Percentiles rank a stretch among this genome's conserved stretches.
phyloP scores from a whole-genome alignment of 2,329 filamentous ascomycete genomes.

The Penicillium sp. region DNA sequence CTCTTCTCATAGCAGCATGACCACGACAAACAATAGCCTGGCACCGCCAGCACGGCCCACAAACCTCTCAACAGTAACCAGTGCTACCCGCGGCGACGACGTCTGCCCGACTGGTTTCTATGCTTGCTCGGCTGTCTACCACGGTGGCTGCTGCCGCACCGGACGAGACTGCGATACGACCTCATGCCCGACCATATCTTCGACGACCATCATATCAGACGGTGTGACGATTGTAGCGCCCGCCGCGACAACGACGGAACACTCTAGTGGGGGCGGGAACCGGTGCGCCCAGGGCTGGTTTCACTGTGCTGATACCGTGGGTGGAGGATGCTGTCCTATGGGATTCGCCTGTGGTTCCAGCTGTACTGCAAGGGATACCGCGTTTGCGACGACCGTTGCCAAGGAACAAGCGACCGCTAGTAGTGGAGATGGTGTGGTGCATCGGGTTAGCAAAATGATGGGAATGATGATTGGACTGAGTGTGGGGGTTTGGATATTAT shows the following conservation, averaged over 20 bases:
- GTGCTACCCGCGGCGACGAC: slow-evolving; percentile 31
- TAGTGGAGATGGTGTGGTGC: neutral
- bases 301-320: slow-evolving; percentile 61
- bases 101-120: slow-evolving; percentile 88
- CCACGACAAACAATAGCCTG: slow-evolving; percentile 31
- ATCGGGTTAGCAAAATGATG: neutral
- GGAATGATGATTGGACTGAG: slow-evolving; percentile 4
- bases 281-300: slow-evolving; percentile 78
- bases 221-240: slow-evolving; percentile 70
- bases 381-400: slow-evolving; percentile 52
- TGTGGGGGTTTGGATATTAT: slow-evolving; percentile 1
- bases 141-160: slow-evolving; percentile 82
- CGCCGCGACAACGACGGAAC: slow-evolving; percentile 41
- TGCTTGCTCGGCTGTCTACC: slow-evolving; percentile 76
- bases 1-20: slow-evolving; percentile 35
- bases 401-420: slow-evolving; percentile 32
- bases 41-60: slow-evolving; percentile 41
- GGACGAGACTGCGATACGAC: slow-evolving; percentile 80
- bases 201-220: slow-evolving; percentile 62
- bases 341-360: slow-evolving; percentile 73
- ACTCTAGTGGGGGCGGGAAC: slow-evolving; percentile 27
- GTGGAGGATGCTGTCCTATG: slow-evolving; percentile 79
- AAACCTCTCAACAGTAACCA: slow-evolving; percentile 33
- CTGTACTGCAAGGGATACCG: slow-evolving; percentile 59
- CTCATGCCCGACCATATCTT: slow-evolving; percentile 68